A percentile compares a stretch with the other conserved stretches of the same genome.
Evolutionary conservation across 257 asterid species (phyloP).

Genomic region (Leptodermis oblonga): DNA sequence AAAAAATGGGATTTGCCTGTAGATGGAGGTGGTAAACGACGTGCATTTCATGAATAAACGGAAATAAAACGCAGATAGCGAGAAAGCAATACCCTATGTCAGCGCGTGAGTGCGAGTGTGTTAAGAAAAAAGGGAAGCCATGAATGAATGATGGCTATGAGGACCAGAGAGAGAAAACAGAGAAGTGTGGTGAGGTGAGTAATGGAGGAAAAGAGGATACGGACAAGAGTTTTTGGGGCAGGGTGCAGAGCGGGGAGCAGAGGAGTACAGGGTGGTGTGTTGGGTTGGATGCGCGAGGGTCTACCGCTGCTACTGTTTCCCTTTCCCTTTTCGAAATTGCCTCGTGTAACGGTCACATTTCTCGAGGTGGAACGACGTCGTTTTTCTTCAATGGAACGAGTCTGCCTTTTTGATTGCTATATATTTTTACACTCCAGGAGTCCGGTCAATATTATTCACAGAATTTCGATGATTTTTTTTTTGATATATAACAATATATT

Average conservation of each 20-base stretch:
- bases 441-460: too few relatives aligned
- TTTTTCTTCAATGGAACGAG: background rate
- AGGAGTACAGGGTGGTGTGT: conserved; percentile 26
- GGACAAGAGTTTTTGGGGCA: conserved; percentile 40
- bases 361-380: conserved; percentile 53
- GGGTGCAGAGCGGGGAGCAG: conserved; percentile 37
- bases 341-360: conserved; percentile 57
- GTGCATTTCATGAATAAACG: background rate
- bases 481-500: too few relatives aligned
- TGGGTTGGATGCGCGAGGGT: conserved; percentile 17
- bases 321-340: conserved; percentile 27
- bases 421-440: too few relatives aligned
- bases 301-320: background rate
- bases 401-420: too few relatives aligned
- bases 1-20: conserved; percentile 14
- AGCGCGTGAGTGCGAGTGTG: background rate
- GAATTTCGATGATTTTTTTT: too few relatives aligned
- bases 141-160: background rate
- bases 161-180: background rate
- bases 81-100: background rate
- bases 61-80: too few relatives aligned
- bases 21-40: background rate
- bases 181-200: conserved; percentile 19
- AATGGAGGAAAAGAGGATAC: conserved; percentile 34
- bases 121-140: background rate